Conservation (phyloP, 352 stramenopile genomes). For the Elongisporangium senticosum region DNA sequence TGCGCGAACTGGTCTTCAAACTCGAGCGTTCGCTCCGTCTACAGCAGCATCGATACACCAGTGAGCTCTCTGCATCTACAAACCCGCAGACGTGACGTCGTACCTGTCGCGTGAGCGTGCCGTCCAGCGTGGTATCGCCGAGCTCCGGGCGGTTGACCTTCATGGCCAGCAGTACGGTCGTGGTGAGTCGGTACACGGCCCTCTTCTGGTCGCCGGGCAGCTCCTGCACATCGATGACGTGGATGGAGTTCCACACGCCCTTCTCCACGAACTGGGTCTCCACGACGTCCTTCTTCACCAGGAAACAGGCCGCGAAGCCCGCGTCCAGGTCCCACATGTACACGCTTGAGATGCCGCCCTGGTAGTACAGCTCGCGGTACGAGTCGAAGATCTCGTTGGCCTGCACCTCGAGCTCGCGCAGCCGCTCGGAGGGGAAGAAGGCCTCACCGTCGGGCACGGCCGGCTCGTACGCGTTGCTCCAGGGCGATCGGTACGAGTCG, state of each 20-base stretch:
- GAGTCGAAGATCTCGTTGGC: constrained; percentile 96
- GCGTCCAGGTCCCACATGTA: constrained; percentile 96
- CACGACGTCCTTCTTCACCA: constrained; percentile 91
- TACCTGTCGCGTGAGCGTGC: constrained; percentile 82
- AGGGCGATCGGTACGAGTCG: constrained; percentile 90
- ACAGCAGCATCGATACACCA: background rate
- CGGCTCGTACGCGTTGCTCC: constrained; percentile 91
- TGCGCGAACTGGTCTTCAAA: constrained; percentile 82
- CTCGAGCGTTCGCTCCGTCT: constrained; percentile 62
- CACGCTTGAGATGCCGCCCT: constrained; percentile 88
- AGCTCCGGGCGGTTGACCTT: constrained; percentile 80
- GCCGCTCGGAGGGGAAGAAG: constrained; percentile 86
- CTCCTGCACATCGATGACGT: constrained; percentile 91
- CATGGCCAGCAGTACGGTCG: constrained; percentile 90
- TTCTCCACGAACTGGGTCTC: constrained; percentile 78
- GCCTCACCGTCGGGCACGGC: constrained; percentile 72
- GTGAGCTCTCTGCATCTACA: background rate
- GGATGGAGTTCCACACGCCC: constrained; percentile 92
- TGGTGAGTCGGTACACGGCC: constrained; percentile 91
- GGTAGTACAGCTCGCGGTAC: constrained; percentile 97
- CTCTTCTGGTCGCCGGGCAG: constrained; percentile 28
- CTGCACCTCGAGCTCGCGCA: constrained; percentile 89
- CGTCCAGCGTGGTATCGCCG: constrained; percentile 84
- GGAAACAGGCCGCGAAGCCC: constrained; percentile 91
- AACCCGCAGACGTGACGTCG: too few relatives aligned